Evolutionary conservation across 2,329 filamentous ascomycete genomes (phyloP), one percentile per base, ranked within the genome.

Genomic region (Cladosporium oxysporum): DNA sequence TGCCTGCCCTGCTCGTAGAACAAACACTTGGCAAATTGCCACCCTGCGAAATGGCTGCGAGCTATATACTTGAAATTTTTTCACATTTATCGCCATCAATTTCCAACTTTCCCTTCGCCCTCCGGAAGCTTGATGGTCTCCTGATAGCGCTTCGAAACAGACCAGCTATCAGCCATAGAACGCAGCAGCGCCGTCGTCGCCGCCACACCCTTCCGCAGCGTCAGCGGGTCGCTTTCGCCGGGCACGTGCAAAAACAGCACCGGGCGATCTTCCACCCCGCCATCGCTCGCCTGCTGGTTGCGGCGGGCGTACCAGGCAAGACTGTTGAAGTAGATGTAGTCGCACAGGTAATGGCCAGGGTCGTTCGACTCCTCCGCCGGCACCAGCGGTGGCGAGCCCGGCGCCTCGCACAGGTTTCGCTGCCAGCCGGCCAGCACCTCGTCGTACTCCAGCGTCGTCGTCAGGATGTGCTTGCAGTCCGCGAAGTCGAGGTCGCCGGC

Each of bases 211-310:
- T 71, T 69, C 44, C 68, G 66, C 29, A 80, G 50, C 60, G 77
- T 74, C 29, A 73, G 71, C 21, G 74, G 71, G 29, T 73, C 73
- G 31, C 76, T 75, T 66, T 79, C 73, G 10, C 69, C 73, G 49
- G 80, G 80, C 6, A 82, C 77, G 69, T 82, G 79, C 50, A 82
- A 67, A 68, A 82, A 81, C 59, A 81, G 68, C 41, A 79, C 77
- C 11, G 77, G 78, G 47, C 76, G 62, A 28, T 71, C 66, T 10
- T 47, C 44, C 10, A 64, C 62, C 41, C 64, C 66, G 6, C 70
- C 69, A 28, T 66, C 71, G 55, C 70, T 69, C 59, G 70, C 67
- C 31, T 64, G 35, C 35, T 68, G 61, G 55, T 67, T 71, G 37
- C 70, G 66, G 50, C 71, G 67, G 7, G 68, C 76, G 52, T 72